Conservation (phyloP, 23 red algal species). For the Gracilaria gracilis region DNA sequence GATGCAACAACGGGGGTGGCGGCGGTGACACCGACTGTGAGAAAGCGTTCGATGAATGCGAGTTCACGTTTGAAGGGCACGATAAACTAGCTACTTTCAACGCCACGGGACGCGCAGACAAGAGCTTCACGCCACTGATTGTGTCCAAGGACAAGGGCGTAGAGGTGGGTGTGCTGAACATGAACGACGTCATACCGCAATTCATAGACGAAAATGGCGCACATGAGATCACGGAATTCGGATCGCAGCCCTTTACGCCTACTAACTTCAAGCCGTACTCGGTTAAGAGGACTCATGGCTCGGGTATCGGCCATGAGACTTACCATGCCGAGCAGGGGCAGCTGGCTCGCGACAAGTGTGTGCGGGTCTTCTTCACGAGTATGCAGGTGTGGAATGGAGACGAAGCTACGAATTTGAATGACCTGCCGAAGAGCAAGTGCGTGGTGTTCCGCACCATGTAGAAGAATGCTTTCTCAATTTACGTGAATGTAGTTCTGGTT, state of each 20-base stretch:
- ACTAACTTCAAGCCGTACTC: constrained; percentile 43
- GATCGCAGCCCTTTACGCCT: constrained; percentile 23
- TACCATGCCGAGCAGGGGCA: constrained; percentile 9
- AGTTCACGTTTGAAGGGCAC: neutral
- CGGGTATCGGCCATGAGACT: constrained; percentile 40
- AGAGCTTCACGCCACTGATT: neutral
- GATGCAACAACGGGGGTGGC: too few species aligned
- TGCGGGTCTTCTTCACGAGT: constrained; percentile 26
- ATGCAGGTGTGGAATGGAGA: neutral
- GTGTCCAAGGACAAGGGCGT: neutral
- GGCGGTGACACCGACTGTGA: neutral
- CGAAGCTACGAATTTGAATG: neutral
- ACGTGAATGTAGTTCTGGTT: too few species aligned
- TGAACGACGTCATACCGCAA: neutral
- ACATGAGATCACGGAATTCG: neutral
- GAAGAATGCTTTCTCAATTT: too few species aligned
- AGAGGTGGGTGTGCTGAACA: neutral
- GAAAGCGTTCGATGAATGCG: constrained; percentile 12
- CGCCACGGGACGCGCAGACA: neutral
- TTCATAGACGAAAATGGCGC: neutral
- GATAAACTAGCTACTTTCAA: neutral
- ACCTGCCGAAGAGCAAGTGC: constrained; percentile 5
- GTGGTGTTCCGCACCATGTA: constrained; percentile 12
- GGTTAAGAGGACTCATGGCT: neutral
- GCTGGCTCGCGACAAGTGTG: constrained; percentile 7